Conservation (phyloP, 2,329 filamentous ascomycete species). For the Chaetomium globosum region DNA sequence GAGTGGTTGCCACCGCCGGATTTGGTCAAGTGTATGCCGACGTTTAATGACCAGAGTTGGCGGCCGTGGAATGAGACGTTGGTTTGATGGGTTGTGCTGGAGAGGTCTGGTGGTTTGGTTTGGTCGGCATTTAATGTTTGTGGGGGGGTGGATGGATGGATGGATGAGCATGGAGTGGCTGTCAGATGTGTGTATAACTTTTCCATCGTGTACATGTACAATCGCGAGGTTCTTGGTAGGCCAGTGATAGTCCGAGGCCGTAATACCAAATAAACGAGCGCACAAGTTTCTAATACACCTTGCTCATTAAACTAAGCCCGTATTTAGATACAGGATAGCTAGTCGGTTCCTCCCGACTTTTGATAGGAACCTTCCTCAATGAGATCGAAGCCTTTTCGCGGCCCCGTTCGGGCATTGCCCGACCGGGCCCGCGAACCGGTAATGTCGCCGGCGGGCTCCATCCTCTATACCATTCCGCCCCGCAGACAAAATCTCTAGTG, state of each 20-base stretch:
- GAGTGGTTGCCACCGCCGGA: constrained; percentile 51
- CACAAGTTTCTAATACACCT: not conserved
- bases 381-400: not conserved
- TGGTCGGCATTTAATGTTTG: not conserved
- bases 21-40: constrained; percentile 53
- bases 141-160: too few species aligned
- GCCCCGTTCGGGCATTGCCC: not conserved
- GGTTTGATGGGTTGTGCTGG: not conserved
- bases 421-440: not conserved
- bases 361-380: not conserved
- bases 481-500: not conserved
- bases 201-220: too few species aligned
- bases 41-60: constrained; percentile 48
- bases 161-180: not conserved
- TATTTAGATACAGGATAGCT: not conserved
- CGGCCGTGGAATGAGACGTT: constrained; percentile 46
- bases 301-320: not conserved
- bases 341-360: not conserved
- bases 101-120: not conserved
- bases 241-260: not conserved
- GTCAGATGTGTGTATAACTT: too few species aligned
- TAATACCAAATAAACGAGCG: not conserved
- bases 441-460: not conserved
- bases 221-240: not conserved
- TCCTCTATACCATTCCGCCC: not conserved